phyloP scores from a whole-genome alignment of 1,139 yeast genomes.

The Eremothecium sinecaudum region DNA sequence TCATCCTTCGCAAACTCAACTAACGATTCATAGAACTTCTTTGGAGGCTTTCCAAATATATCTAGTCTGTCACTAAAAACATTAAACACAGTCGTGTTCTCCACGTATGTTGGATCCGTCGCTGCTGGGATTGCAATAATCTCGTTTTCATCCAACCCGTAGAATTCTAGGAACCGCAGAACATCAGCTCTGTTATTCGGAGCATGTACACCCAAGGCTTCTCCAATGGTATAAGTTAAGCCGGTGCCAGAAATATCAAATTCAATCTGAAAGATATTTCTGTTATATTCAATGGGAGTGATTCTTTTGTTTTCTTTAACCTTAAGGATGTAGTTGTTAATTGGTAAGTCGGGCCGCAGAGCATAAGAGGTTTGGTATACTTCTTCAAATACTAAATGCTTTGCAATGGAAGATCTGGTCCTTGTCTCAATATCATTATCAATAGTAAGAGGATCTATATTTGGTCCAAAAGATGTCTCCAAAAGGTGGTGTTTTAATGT shows the following conservation, averaged over 20 bases:
- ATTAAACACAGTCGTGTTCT: conserved; percentile 75
- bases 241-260: conserved; percentile 89
- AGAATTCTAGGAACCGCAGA: conserved; percentile 56
- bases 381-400: conserved; percentile 70
- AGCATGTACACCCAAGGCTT: conserved; percentile 93
- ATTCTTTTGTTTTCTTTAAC: conserved; percentile 88
- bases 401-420: conserved; percentile 48
- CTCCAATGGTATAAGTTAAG: conserved; percentile 86
- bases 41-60: conserved; percentile 90
- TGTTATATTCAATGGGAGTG: conserved; percentile 83
- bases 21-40: conserved; percentile 81
- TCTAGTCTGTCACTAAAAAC: conserved; percentile 73
- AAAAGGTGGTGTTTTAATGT: conserved; percentile 43
- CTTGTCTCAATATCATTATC: conserved; percentile 37
- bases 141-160: conserved; percentile 57
- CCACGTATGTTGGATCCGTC: conserved; percentile 49
- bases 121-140: conserved; percentile 64
- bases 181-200: conserved; percentile 65
- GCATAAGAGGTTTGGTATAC: conserved; percentile 50
- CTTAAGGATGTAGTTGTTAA: conserved; percentile 74
- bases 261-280: conserved; percentile 95
- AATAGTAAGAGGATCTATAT: conserved; percentile 37
- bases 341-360: conserved; percentile 86
- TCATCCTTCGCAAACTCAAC: conserved; percentile 65
- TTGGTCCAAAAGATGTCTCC: conserved; percentile 53